Percentiles rank a stretch among this genome's conserved stretches.
These are phyloP conservation scores for Populus hybrid DNA, from an alignment of 441 rosid species.

Conservation along the genomic window DNA sequence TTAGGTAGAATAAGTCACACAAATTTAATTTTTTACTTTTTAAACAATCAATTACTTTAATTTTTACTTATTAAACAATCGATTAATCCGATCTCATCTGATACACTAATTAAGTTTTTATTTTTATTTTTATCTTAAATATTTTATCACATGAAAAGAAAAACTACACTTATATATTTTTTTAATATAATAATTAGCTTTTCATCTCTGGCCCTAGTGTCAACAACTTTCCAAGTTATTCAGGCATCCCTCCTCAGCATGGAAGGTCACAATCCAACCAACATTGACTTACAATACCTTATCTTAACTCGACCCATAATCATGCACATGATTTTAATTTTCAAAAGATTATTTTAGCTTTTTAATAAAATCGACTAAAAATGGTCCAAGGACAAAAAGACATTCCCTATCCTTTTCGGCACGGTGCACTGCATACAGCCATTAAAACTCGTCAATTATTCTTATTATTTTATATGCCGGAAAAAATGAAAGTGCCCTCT, in stretches of 20 bases:
- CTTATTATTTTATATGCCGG: not conserved
- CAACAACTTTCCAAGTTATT: not conserved
- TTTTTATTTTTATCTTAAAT: too few relatives aligned
- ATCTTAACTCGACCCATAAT: not conserved
- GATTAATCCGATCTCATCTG: too few relatives aligned
- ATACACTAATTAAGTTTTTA: too few relatives aligned
- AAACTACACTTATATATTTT: too few relatives aligned
- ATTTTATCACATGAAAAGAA: too few relatives aligned
- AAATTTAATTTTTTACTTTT: too few relatives aligned
- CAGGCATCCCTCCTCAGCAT: conserved; percentile 17
- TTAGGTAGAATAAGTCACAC: too few relatives aligned
- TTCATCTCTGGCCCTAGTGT: not conserved
- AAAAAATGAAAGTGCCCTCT: not conserved
- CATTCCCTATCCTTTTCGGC: conserved; percentile 6
- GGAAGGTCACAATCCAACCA: conserved; percentile 13
- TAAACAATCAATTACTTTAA: too few relatives aligned
- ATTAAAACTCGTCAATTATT: not conserved
- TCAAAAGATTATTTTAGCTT: not conserved
- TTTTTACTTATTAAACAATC: too few relatives aligned
- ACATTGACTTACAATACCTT: not conserved
- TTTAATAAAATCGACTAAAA: not conserved
- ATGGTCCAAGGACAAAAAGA: conserved; percentile 3
- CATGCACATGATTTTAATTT: conserved; percentile 12
- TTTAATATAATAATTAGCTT: too few relatives aligned
- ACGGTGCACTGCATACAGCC: conserved; percentile 1